Evolutionary conservation across 225 moss, liverwort and hornwort species (phyloP).

Genomic region (Anthoceros angustus): DNA sequence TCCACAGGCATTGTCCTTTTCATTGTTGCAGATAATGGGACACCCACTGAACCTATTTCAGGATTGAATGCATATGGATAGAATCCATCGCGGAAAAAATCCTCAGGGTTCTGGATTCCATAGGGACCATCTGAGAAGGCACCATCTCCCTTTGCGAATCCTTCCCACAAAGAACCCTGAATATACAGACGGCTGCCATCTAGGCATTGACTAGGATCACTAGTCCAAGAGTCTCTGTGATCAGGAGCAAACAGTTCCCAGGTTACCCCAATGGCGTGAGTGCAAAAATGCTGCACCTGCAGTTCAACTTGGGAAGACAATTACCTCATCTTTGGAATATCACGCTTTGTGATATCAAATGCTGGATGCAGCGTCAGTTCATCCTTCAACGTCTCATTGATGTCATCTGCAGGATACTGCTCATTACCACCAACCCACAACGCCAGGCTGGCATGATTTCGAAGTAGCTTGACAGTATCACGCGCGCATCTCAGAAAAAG

Average conservation of each 20-base stretch:
- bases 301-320: too few species aligned
- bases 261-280: neutral
- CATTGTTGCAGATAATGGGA: constrained; percentile 78
- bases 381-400: constrained; percentile 41
- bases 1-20: constrained; percentile 76
- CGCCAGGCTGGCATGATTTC: constrained; percentile 90
- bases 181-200: constrained; percentile 79
- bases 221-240: constrained; percentile 4
- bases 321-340: too few species aligned
- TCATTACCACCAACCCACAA: constrained; percentile 96
- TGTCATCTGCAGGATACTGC: constrained; percentile 62
- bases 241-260: neutral
- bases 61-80: constrained; percentile 79
- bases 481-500: constrained; percentile 68
- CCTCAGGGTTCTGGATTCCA: constrained; percentile 62
- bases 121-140: constrained; percentile 76
- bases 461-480: constrained; percentile 80
- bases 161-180: constrained; percentile 80
- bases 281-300: too few species aligned
- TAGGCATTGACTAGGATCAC: constrained; percentile 45
- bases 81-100: constrained; percentile 45
- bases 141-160: constrained; percentile 77
- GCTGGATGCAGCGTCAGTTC: constrained; percentile 21
- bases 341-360: too few species aligned
- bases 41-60: constrained; percentile 82